Percentiles rank a stretch among this genome's conserved stretches.
These are phyloP conservation scores for Helenozyma baotianmanensis DNA, from an alignment of 805 yeast genomes.

Conservation along the genomic window DNA sequence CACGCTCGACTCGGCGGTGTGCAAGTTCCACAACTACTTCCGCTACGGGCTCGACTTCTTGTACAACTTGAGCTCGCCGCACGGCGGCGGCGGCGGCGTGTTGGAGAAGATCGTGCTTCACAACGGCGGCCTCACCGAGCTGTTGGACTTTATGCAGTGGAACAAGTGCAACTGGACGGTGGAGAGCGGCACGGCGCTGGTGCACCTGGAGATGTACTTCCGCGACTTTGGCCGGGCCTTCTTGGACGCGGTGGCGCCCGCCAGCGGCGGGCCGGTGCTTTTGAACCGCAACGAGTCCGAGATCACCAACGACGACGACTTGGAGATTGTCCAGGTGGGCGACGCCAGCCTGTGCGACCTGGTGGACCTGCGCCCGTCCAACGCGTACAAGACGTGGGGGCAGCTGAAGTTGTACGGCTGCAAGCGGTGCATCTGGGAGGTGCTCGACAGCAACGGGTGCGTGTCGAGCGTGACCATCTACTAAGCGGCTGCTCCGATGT, in stretches of 20 bases:
- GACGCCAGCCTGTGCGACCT: constrained; percentile 9
- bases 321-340: constrained; percentile 25
- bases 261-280: constrained; percentile 26
- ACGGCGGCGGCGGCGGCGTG: constrained; percentile 22
- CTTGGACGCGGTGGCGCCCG: constrained; percentile 10
- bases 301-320: constrained; percentile 30
- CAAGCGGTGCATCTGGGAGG: constrained; percentile 40
- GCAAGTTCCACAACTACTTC: constrained; percentile 54
- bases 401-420: constrained; percentile 40
- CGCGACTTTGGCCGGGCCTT: constrained; percentile 24
- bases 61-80: constrained; percentile 35
- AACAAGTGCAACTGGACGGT: constrained; percentile 45
- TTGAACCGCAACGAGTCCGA: constrained; percentile 39
- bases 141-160: constrained; percentile 52
- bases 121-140: constrained; percentile 46
- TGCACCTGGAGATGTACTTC: constrained; percentile 29
- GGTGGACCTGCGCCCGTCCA: constrained; percentile 8
- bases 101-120: constrained; percentile 48
- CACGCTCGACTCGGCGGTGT: constrained; percentile 6
- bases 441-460: constrained; percentile 32
- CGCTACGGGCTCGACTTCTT: constrained; percentile 50
- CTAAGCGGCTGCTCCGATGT: no score
- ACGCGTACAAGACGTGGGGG: constrained; percentile 35
- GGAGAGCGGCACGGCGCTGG: constrained; percentile 8
- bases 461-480: constrained; percentile 36